A percentile compares a stretch with the other conserved stretches of the same genome.
Evolutionary conservation across 2,329 filamentous ascomycete species (phyloP).

Genomic region (Trichoderma polysporum): DNA sequence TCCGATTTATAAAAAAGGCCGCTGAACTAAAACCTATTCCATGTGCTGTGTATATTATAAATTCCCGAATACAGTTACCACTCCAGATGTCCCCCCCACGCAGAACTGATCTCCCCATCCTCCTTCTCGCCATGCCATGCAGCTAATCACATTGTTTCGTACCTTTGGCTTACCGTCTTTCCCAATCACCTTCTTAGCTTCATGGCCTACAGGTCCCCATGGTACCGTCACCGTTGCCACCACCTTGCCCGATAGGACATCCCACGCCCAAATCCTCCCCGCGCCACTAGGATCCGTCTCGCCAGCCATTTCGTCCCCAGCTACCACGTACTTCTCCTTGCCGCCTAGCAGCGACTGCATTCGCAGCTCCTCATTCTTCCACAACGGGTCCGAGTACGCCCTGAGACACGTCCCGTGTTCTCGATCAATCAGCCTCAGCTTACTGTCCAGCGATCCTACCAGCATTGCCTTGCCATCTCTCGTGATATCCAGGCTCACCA

Average conservation of each 20-base stretch:
- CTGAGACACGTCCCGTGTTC: constrained; percentile 70
- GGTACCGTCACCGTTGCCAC: constrained; percentile 61
- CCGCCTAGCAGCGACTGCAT: constrained; percentile 73
- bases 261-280: constrained; percentile 76
- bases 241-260: constrained; percentile 71
- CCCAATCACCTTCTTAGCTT: constrained; percentile 51
- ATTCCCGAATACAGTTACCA: constrained; percentile 62
- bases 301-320: constrained; percentile 68
- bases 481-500: constrained; percentile 74
- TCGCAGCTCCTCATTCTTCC: constrained; percentile 68
- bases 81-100: constrained; percentile 62
- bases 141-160: constrained; percentile 60
- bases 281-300: constrained; percentile 39
- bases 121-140: constrained; percentile 61
- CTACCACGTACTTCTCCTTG: constrained; percentile 74
- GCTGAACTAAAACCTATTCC: background rate
- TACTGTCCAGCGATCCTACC: constrained; percentile 73
- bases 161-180: constrained; percentile 61
- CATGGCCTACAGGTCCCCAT: constrained; percentile 53
- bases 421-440: constrained; percentile 78
- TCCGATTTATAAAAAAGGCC: background rate
- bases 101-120: constrained; percentile 66
- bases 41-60: constrained; percentile 23
- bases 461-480: constrained; percentile 73
- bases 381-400: constrained; percentile 60